These are phyloP conservation scores for Heritiera fomes DNA, from an alignment of 345 rosid genomes.

Conservation along the genomic window DNA sequence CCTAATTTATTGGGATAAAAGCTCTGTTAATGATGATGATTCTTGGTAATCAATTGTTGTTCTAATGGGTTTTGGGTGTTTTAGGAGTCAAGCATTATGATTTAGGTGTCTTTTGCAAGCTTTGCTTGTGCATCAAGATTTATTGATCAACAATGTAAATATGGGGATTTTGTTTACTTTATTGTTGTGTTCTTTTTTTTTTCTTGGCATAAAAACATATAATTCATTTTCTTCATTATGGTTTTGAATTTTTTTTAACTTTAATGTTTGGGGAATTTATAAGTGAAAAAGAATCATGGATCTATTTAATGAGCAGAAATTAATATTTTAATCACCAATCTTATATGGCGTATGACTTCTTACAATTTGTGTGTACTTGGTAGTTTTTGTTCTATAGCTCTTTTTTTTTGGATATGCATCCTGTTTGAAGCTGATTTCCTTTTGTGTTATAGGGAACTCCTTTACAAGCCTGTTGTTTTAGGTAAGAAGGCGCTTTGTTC, in stretches of 20 bases:
- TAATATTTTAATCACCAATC: background rate
- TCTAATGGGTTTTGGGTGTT: no score
- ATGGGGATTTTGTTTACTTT: background rate
- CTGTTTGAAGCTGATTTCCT: constrained; percentile 16
- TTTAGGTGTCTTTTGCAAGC: no score
- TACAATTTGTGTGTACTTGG: background rate
- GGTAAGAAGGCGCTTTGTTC: constrained; percentile 32
- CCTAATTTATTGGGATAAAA: no score
- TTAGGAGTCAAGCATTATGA: no score
- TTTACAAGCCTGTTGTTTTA: constrained; percentile 50
- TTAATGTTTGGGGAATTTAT: background rate
- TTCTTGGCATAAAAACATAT: background rate
- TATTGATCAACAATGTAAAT: no score
- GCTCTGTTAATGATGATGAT: no score
- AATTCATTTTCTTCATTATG: background rate
- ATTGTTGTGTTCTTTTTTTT: background rate
- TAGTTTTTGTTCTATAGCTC: background rate
- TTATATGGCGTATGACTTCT: background rate
- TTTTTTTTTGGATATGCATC: constrained; percentile 7
- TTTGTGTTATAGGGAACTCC: constrained; percentile 42
- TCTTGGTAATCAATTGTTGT: no score
- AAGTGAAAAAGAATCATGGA: background rate
- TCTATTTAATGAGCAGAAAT: background rate
- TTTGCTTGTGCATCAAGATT: no score
- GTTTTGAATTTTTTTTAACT: background rate